phyloP scores from a whole-genome alignment of 768 basidiomycete species.

The Termitomyces sp. region DNA sequence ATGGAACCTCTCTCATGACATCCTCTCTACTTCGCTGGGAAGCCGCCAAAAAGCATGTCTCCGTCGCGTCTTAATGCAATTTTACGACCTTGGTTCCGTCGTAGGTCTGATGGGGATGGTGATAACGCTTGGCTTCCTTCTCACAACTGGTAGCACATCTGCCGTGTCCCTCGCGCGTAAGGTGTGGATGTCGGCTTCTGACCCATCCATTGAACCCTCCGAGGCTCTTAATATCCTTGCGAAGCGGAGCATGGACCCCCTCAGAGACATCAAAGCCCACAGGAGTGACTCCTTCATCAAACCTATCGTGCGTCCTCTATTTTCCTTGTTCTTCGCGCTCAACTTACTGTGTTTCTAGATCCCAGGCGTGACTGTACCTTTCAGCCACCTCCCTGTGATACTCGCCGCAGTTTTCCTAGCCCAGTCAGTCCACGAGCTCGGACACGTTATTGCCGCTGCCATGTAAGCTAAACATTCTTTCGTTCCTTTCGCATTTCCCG shows the following conservation, averaged over 20 bases:
- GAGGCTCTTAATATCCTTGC: background rate
- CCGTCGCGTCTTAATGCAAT: constrained; percentile 21
- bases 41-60: constrained; percentile 21
- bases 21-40: constrained; percentile 31
- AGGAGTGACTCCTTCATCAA: constrained; percentile 11
- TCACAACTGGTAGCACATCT: constrained; percentile 27
- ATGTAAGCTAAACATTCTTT: constrained; percentile 43
- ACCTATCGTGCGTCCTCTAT: constrained; percentile 29
- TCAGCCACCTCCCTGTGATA: constrained; percentile 66
- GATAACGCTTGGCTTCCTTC: constrained; percentile 33
- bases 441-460: constrained; percentile 75
- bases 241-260: constrained; percentile 5
- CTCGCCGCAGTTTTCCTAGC: constrained; percentile 55
- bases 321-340: background rate
- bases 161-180: constrained; percentile 8
- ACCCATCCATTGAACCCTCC: background rate
- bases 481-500: background rate
- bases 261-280: background rate
- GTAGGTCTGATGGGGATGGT: constrained; percentile 47
- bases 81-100: constrained; percentile 51
- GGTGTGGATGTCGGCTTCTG: background rate
- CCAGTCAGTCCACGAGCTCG: constrained; percentile 77
- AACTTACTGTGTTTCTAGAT: constrained; percentile 41
- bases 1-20: constrained; percentile 48
- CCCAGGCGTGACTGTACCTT: constrained; percentile 77